Percentiles rank a stretch among this genome's conserved stretches.
Evolutionary conservation across 345 rosid species (phyloP).

Genomic region (Hibiscus trionum): DNA sequence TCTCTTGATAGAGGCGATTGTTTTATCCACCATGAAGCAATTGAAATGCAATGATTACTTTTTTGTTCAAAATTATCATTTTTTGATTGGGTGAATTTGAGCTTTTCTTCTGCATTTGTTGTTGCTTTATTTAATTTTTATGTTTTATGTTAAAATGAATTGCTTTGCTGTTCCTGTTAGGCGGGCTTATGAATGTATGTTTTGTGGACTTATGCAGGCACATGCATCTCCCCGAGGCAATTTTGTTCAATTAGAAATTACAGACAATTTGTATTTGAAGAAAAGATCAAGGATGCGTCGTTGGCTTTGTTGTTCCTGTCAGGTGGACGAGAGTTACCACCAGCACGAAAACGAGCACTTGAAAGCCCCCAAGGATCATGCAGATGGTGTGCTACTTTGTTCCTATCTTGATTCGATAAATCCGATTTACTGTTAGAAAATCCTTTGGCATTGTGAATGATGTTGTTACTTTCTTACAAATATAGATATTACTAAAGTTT

Average conservation of each 20-base stretch:
- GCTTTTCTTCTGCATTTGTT: not conserved
- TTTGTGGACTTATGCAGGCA: constrained; percentile 31
- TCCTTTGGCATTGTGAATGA: not conserved
- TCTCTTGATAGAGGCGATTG: not conserved
- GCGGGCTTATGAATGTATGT: not conserved
- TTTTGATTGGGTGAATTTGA: no score
- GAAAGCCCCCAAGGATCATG: constrained; percentile 45
- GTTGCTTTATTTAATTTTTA: not conserved
- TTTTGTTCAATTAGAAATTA: constrained; percentile 48
- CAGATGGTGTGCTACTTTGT: constrained; percentile 45
- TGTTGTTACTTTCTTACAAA: not conserved
- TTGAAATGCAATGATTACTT: not conserved
- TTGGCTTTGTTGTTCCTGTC: constrained; percentile 93
- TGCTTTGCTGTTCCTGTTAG: not conserved
- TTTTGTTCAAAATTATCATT: no score
- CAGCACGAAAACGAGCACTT: constrained; percentile 47
- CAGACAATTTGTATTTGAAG: constrained; percentile 43
- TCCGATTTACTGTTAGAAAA: not conserved
- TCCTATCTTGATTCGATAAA: not conserved
- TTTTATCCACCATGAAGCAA: not conserved
- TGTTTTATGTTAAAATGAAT: not conserved
- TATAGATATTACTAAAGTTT: not conserved
- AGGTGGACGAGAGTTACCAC: constrained; percentile 68
- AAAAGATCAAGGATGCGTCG: constrained; percentile 80
- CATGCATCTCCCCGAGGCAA: constrained; percentile 46